A percentile compares a stretch with the other conserved stretches of the same genome.
Evolutionary conservation across 2,329 filamentous ascomycete species (phyloP).

Genomic region (Cryphonectria carpinicola): DNA sequence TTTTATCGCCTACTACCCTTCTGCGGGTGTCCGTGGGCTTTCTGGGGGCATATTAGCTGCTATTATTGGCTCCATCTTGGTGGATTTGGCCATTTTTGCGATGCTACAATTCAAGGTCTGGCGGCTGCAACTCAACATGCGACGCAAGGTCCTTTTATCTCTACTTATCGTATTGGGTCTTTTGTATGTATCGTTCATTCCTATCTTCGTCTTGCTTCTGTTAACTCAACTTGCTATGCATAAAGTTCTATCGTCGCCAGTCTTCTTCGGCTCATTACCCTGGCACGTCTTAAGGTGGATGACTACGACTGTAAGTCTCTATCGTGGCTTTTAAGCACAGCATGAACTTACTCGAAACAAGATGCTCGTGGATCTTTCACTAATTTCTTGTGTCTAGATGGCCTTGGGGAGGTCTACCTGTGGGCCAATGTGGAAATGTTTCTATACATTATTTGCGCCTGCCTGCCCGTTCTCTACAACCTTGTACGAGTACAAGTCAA

Average conservation of each 20-base stretch:
- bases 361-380: too few relatives aligned
- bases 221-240: too few relatives aligned
- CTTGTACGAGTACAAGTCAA: not conserved
- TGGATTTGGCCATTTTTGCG: not conserved
- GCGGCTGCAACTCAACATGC: not conserved
- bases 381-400: too few relatives aligned
- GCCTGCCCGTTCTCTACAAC: not conserved
- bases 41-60: too few relatives aligned
- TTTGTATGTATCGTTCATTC: too few relatives aligned
- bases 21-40: not conserved
- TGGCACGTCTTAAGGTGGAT: too few relatives aligned
- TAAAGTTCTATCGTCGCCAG: not conserved
- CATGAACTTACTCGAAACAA: too few relatives aligned
- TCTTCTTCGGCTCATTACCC: not conserved
- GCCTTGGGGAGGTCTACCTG: too few relatives aligned
- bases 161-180: too few relatives aligned
- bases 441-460: conserved; percentile 1
- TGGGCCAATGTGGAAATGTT: not conserved
- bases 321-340: too few relatives aligned
- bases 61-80: not conserved
- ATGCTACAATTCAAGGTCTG: not conserved
- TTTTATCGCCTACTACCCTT: not conserved
- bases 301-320: too few relatives aligned
- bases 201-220: too few relatives aligned
- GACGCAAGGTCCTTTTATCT: not conserved